Base-by-base conservation (phyloP, 2,329 filamentous ascomycete species). In the Stachybotrys elegans region DNA sequence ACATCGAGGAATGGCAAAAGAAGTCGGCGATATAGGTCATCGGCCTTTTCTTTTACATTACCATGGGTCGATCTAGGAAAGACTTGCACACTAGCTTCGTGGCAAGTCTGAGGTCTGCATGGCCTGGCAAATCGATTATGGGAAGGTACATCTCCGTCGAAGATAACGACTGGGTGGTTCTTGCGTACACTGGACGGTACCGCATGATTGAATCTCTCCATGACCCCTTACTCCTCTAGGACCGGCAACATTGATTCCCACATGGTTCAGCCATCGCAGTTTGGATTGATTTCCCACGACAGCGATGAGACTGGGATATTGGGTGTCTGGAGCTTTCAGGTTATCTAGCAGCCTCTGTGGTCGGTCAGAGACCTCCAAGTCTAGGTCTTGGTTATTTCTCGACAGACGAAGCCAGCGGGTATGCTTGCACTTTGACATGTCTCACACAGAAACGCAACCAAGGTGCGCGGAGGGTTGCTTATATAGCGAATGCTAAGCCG, bases 361-460 rank as follows among this genome's bases (percentile, higher is more conserved):
- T 13, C 38, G 38, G 25, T 45, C 43, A n/a, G 43, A 45, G 27
- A 22, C 31, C 27, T 45, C 39, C n/a, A 45, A 39, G 9, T 16
- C 27, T 22, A 38, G 31, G 13, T 42, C 16, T 17, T 17, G n/a
- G 31, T 19, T 39, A 37, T 42, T 42, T 16, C 25, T 42, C 37
- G 29, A 29, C n/a, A 44, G 29, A 9, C 39, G 40, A 16, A 45
- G 14, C 43, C 39, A 45, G 17, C 19, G 20, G 20, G 43, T 34
- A 39, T 45, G 43, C 25, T 45, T 42, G 35, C 43, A 45, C 19
- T 14, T 16, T 12, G 19, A 42, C 43, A 45, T 45, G 17, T n/a
- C n/a, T n/a, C n/a, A n/a, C n/a, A n/a, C n/a, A n/a, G n/a, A n/a
- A n/a, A n/a, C n/a, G n/a, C n/a, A n/a, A n/a, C n/a, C n/a, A n/a